Percentiles rank a stretch among this genome's conserved stretches.
Conservation (phyloP, 1,284 basidiomycete species). For the Sanghuangporus weigelae region DNA sequence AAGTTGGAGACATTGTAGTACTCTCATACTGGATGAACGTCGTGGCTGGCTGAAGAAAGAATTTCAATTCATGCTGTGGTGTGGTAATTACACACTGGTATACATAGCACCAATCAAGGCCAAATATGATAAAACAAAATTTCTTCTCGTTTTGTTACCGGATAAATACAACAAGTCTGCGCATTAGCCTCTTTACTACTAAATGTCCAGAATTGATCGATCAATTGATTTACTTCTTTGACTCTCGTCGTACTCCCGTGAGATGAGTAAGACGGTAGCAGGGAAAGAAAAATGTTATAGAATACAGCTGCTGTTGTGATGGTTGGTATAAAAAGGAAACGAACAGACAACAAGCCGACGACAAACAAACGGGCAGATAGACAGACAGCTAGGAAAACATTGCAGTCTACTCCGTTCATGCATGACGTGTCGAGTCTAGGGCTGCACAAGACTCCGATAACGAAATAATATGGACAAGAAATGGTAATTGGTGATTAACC, state of each 20-base stretch:
- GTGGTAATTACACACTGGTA: neutral
- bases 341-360: neutral
- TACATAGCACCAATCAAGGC: neutral
- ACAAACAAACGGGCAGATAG: neutral
- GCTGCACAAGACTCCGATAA: neutral
- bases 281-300: slow-evolving; percentile 12
- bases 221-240: slow-evolving; percentile 7
- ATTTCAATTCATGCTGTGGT: too few species aligned
- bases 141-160: neutral
- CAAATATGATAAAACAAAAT: neutral
- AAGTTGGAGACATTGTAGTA: too few species aligned
- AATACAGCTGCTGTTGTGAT: slow-evolving; percentile 13
- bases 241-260: too few species aligned
- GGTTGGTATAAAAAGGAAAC: slow-evolving; percentile 11
- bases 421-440: slow-evolving; percentile 1
- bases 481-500: neutral
- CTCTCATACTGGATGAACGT: too few species aligned
- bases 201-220: slow-evolving; percentile 3
- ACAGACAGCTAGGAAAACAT: neutral
- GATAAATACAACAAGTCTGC: slow-evolving; percentile 7
- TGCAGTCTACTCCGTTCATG: slow-evolving; percentile 5
- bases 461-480: slow-evolving; percentile 4
- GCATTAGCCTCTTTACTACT: slow-evolving; percentile 17
- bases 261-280: neutral
- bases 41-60: too few species aligned